Base-by-base conservation (phyloP, 805 yeast genomes). In the Diddensiella santjacobensis region DNA sequence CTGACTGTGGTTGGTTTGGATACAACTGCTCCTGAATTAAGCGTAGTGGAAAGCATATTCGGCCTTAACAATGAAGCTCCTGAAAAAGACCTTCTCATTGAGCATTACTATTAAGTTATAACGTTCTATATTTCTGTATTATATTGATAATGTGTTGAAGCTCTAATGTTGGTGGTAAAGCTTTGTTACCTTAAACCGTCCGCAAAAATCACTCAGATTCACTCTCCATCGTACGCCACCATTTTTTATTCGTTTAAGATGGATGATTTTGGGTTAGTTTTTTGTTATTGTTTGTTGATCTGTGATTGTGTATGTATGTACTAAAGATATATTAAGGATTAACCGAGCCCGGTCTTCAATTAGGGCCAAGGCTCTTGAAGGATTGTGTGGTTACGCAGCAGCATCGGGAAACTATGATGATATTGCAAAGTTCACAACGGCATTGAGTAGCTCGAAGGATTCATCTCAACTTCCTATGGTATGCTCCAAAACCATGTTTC, bases 21-120 rank as follows among this genome's bases (percentile, higher is more conserved):
- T 71, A 93, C 99, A 50, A 90, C 99, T 56, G 98, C 99, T 42
- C 97, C 99, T 43, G 99, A 93, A 71, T 76, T 93, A 64, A 88
- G 96, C 60, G 99, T 93, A 51, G 80, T 93, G 58, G 99, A 95
- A 74, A 84, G 95, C 66, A 95, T 93, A 59, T 95, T 91, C 81
- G 66, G 64, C 33, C 59, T 67, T 40, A 64, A 62, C 56, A 63
- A 62, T 55, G 69, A 66, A 52, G 55, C 65, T 23, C 71, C 70
- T n/a, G 70, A 66, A 44, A 66, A 65, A 62, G 70, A 66, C 49
- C 59, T 65, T 53, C 59, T 66, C 24, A 66, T 66, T 41, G 70
- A 66, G 60, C 67, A 66, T 56, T 66, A 66, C 58, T 66, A 65
- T 46, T 66, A 59, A 51, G 8, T 26, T 26, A 26, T 26, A 26